Evolutionary conservation across 495 filamentous ascomycete genomes (phyloP), one percentile per base, ranked within the genome.

Genomic region (Aspergillus saccharolyticus): DNA sequence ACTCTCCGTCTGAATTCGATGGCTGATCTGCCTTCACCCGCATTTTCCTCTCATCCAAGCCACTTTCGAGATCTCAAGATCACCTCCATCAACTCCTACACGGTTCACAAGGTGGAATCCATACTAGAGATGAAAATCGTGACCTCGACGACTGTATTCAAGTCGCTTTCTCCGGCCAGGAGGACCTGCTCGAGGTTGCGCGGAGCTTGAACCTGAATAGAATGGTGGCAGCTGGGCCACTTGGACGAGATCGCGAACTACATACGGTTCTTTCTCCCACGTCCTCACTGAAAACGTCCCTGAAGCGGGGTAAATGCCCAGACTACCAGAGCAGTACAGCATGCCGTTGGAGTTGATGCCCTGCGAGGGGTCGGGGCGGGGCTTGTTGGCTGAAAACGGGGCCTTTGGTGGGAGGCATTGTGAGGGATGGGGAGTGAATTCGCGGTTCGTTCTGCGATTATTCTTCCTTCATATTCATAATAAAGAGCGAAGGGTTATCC

Each of bases 81-180:
- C 7, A 39, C 33, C 33, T 5, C 6, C 33, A 9, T 39, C 2
- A 39, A 5, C 7, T 39, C 33, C 2, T 39, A 39, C 5, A 2
- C 33, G 4, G 6, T 15, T 9, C 7, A 39, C 6, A 39, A 5
- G 6, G 2, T 39, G 6, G 33, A 8, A 39, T 39, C 80, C 86
- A 90, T 89, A 54, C 78, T 78, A 6, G 81, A 79, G 43, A 90
- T 65, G 68, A 88, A 90, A 46, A 89, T 82, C 58, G 83, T 86
- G 60, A 84, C 82, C 68, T 89, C 87, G 51, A 90, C 78, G 14
- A 89, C 86, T 60, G 86, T 86, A 55, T 74, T 74, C 51, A 89
- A 71, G 42, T 72, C 71, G 44, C 82, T 83, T 8, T 83, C 84
- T 1, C 85, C 83, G 33, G 81, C 86, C 55, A 82, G 75, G 44